Evolutionary conservation across 495 filamentous ascomycete species (phyloP).

Genomic region (Corynascus novoguineensis): DNA sequence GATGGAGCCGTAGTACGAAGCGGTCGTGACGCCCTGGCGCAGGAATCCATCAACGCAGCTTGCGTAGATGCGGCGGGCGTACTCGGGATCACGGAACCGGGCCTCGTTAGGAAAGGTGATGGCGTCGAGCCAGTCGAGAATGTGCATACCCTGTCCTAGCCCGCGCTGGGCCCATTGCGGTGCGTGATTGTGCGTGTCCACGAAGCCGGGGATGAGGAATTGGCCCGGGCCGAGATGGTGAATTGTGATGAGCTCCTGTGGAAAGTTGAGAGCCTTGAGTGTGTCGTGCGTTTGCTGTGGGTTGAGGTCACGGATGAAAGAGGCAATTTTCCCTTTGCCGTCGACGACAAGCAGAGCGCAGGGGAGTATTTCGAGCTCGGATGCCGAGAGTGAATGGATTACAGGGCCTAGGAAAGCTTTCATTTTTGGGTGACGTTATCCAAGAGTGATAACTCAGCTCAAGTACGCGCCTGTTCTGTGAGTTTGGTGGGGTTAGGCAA

Average conservation of each 20-base stretch:
- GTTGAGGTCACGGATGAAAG: constrained; percentile 17
- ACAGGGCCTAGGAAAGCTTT: constrained; percentile 47
- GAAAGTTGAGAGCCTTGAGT: constrained; percentile 16
- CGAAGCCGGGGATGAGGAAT: constrained; percentile 56
- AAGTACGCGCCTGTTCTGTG: too few relatives aligned
- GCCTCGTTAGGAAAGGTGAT: constrained; percentile 62
- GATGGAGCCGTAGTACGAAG: constrained; percentile 58
- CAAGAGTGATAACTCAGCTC: too few relatives aligned
- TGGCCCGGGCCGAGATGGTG: constrained; percentile 43
- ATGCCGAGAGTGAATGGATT: constrained; percentile 43
- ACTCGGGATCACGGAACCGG: constrained; percentile 46
- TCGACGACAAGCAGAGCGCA: constrained; percentile 43
- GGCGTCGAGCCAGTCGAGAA: constrained; percentile 55
- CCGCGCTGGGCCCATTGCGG: constrained; percentile 60
- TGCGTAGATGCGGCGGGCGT: constrained; percentile 50
- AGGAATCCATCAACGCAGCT: constrained; percentile 53
- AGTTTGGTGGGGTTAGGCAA: too few relatives aligned
- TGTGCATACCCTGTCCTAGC: constrained; percentile 50
- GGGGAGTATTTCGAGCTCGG: constrained; percentile 44
- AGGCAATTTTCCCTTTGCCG: constrained; percentile 39
- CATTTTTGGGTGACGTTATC: background rate
- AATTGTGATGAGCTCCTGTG: constrained; percentile 20
- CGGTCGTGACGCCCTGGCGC: constrained; percentile 60
- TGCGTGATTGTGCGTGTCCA: constrained; percentile 62
- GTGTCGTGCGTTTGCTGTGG: background rate